Conservation (phyloP, 2,329 filamentous ascomycete genomes). For the Blastomyces emzantsi region DNA sequence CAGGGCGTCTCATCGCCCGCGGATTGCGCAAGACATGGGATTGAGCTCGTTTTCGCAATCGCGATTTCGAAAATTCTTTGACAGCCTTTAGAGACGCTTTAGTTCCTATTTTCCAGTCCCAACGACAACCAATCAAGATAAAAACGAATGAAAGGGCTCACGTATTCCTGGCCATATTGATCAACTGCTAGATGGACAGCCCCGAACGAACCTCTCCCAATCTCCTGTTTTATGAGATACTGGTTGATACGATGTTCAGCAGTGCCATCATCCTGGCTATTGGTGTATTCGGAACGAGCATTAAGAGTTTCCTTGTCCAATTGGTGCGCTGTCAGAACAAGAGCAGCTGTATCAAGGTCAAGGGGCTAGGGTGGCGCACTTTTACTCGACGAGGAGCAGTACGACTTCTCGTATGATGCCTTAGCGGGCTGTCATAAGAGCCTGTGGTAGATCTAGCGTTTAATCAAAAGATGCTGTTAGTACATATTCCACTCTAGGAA, state of each 20-base stretch:
- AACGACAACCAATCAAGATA: neutral
- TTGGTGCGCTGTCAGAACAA: conserved; percentile 6
- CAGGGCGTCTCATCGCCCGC: conserved; percentile 45
- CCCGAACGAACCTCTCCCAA: conserved; percentile 92
- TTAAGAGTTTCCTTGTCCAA: conserved; percentile 71
- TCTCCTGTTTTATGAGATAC: conserved; percentile 88
- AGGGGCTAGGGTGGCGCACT: conserved; percentile 31
- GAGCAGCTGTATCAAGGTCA: neutral
- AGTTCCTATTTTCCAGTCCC: neutral
- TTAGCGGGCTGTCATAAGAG: conserved; percentile 15
- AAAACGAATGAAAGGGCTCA: conserved; percentile 41
- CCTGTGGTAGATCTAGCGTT: conserved; percentile 11
- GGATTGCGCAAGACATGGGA: conserved; percentile 71
- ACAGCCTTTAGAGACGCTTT: conserved; percentile 55
- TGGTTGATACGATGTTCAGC: conserved; percentile 87
- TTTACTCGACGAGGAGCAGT: conserved; percentile 56
- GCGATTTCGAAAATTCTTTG: conserved; percentile 94
- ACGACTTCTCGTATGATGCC: conserved; percentile 47
- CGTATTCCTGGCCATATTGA: conserved; percentile 88
- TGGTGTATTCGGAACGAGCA: conserved; percentile 77
- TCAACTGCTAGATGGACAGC: conserved; percentile 85
- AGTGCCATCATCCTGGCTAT: conserved; percentile 70
- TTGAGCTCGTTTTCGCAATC: conserved; percentile 79
- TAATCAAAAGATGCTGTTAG: neutral
- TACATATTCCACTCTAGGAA: neutral